phyloP scores from a whole-genome alignment of 2,329 filamentous ascomycete genomes.

The Fusarium setosum region DNA sequence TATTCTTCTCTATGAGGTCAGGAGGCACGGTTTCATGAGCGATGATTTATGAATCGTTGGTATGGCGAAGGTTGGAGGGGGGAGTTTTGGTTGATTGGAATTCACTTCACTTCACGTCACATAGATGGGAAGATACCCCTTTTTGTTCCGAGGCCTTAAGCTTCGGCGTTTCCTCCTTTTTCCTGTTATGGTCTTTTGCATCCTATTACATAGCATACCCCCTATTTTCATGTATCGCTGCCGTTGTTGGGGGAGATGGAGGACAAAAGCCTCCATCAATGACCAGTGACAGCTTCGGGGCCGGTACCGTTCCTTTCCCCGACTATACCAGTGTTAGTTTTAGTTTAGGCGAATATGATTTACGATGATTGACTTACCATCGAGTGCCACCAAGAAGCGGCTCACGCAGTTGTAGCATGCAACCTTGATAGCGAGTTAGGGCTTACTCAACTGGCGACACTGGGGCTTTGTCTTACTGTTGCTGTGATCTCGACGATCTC shows the following conservation, averaged over 20 bases:
- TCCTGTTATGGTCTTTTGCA: not conserved
- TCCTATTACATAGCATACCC: not conserved
- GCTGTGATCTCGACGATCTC: constrained; percentile 86
- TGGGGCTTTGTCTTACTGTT: constrained; percentile 61
- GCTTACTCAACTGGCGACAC: not conserved
- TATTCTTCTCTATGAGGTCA: constrained; percentile 14
- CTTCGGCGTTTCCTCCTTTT: constrained; percentile 23
- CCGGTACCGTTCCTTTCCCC: constrained; percentile 67
- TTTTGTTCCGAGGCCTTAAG: constrained; percentile 31
- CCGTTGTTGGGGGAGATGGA: constrained; percentile 10
- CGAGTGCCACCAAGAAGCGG: constrained; percentile 83
- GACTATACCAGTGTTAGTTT: constrained; percentile 55
- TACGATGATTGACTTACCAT: constrained; percentile 64
- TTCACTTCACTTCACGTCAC: constrained; percentile 43
- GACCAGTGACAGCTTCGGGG: constrained; percentile 53
- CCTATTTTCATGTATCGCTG: constrained; percentile 10
- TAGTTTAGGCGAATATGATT: constrained; percentile 16
- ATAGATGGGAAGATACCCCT: constrained; percentile 56
- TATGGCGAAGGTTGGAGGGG: constrained; percentile 23
- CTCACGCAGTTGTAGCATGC: constrained; percentile 89
- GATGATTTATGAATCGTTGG: constrained; percentile 42
- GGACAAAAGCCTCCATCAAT: constrained; percentile 42
- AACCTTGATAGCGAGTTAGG: constrained; percentile 52
- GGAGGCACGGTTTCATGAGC: constrained; percentile 35
- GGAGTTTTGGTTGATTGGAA: constrained; percentile 39